A percentile compares a stretch with the other conserved stretches of the same genome.
Evolutionary conservation across 108 stramenopile genomes (phyloP).

Genomic region (Epithemia pelagica): DNA sequence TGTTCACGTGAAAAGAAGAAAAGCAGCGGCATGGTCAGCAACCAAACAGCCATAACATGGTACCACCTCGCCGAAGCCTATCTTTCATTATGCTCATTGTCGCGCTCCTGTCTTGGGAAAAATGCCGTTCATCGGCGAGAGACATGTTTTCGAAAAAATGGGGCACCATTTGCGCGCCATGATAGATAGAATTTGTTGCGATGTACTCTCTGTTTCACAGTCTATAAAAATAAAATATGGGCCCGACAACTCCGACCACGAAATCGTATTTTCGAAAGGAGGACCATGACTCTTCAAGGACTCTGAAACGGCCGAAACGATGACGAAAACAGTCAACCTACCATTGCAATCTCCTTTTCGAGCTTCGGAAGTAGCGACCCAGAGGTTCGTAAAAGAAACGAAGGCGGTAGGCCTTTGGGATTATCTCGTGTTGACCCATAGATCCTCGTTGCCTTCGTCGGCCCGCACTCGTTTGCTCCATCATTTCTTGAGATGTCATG

Average conservation of each 20-base stretch:
- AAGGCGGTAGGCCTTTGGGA: conserved; percentile 16
- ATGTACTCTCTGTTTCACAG: neutral
- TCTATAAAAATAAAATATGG: neutral
- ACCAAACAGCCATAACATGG: neutral
- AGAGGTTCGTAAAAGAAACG: conserved; percentile 21
- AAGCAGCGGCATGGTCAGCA: neutral
- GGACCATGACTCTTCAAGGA: neutral
- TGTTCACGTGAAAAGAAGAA: neutral
- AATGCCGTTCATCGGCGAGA: neutral
- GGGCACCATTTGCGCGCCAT: neutral
- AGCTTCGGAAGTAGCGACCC: conserved; percentile 10
- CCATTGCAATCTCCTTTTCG: neutral
- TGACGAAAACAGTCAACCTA: neutral
- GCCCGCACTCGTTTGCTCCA: neutral
- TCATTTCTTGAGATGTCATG: neutral
- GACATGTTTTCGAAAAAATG: neutral
- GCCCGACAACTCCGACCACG: neutral
- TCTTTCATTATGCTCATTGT: too few species aligned
- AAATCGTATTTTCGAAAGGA: neutral
- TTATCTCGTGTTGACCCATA: neutral
- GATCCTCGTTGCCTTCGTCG: neutral
- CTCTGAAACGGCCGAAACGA: neutral
- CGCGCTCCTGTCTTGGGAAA: neutral
- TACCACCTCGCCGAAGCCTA: too few species aligned
- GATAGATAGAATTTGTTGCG: too few species aligned